These are phyloP conservation scores for Yamadazyma atlantica DNA, from an alignment of 1,139 yeast species.

Conservation along the genomic window DNA sequence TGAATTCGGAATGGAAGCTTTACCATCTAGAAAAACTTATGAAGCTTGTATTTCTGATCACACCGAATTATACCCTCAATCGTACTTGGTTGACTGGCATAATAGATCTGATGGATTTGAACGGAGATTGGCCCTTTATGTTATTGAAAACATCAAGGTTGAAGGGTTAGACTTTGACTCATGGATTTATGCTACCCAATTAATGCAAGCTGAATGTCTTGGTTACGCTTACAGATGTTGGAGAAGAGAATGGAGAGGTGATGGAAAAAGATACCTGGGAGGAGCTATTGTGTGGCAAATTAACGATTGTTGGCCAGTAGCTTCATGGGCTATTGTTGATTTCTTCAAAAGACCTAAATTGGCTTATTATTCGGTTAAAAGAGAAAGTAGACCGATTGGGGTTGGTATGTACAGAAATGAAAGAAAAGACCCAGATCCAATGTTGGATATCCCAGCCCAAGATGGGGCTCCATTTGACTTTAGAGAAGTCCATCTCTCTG, in stretches of 20 bases:
- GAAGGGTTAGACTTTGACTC: slow-evolving; percentile 29
- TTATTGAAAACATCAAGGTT: slow-evolving; percentile 40
- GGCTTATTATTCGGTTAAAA: slow-evolving; percentile 44
- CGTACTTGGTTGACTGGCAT: slow-evolving; percentile 37
- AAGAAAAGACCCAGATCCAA: slow-evolving; percentile 16
- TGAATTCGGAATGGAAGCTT: slow-evolving; percentile 49
- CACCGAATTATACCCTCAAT: slow-evolving; percentile 36
- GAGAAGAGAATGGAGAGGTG: slow-evolving; percentile 45
- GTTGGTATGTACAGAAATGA: slow-evolving; percentile 35
- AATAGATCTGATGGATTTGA: slow-evolving; percentile 47
- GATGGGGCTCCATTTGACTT: slow-evolving; percentile 20
- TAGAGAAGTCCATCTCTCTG: slow-evolving; percentile 13
- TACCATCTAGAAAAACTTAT: slow-evolving; percentile 32
- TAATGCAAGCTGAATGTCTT: slow-evolving; percentile 52
- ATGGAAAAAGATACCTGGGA: slow-evolving; percentile 30
- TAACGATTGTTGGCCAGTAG: slow-evolving; percentile 53
- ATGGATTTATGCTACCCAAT: slow-evolving; percentile 50
- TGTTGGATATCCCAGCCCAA: slow-evolving; percentile 21
- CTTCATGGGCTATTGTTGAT: slow-evolving; percentile 49
- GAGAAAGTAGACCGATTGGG: slow-evolving; percentile 37
- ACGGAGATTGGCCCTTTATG: slow-evolving; percentile 42
- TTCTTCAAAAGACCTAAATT: slow-evolving; percentile 40
- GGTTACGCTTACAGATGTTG: slow-evolving; percentile 46
- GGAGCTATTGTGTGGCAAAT: slow-evolving; percentile 53
- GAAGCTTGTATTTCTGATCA: slow-evolving; percentile 29